These are phyloP conservation scores for Exophiala aquamarina DNA, from an alignment of 2,329 filamentous ascomycete genomes.

Conservation along the genomic window DNA sequence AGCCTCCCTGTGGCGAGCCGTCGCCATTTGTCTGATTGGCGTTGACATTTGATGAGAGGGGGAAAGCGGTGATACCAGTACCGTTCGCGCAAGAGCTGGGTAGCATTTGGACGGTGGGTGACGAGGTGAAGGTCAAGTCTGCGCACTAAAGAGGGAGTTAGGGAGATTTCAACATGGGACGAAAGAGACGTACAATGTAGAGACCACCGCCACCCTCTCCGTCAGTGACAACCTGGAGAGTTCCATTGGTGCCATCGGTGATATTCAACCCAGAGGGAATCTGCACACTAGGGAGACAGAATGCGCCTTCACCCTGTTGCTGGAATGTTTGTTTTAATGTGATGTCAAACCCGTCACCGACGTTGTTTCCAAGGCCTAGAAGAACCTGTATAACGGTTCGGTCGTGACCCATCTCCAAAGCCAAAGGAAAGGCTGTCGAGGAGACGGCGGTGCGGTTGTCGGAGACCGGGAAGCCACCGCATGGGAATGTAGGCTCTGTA, in stretches of 20 bases:
- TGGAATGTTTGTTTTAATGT: constrained; percentile 62
- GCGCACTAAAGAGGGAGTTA: constrained; percentile 10
- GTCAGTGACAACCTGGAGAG: constrained; percentile 68
- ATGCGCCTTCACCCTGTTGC: constrained; percentile 60
- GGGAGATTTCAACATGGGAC: constrained; percentile 39
- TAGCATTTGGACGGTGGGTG: constrained; percentile 27
- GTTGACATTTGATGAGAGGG: constrained; percentile 48
- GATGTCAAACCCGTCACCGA: constrained; percentile 65
- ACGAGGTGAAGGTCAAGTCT: constrained; percentile 15
- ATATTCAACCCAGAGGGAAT: constrained; percentile 38
- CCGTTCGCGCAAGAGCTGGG: constrained; percentile 57
- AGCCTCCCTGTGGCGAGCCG: constrained; percentile 33
- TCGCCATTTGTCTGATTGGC: constrained; percentile 45
- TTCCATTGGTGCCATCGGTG: constrained; percentile 62
- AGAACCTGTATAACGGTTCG: constrained; percentile 54
- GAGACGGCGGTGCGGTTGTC: constrained; percentile 51
- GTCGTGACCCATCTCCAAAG: constrained; percentile 53
- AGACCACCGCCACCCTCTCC: constrained; percentile 60
- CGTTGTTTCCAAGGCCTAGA: constrained; percentile 52
- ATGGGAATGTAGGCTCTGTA: constrained; percentile 47
- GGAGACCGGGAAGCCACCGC: constrained; percentile 48
- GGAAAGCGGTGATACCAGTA: constrained; percentile 52
- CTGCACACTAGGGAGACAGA: constrained; percentile 63
- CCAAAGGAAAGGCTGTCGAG: constrained; percentile 48
- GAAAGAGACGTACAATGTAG: constrained; percentile 60